Percentiles rank a stretch among this genome's conserved stretches.
phyloP scores from a whole-genome alignment of 2,329 filamentous ascomycete genomes.

The Claviceps sp. region DNA sequence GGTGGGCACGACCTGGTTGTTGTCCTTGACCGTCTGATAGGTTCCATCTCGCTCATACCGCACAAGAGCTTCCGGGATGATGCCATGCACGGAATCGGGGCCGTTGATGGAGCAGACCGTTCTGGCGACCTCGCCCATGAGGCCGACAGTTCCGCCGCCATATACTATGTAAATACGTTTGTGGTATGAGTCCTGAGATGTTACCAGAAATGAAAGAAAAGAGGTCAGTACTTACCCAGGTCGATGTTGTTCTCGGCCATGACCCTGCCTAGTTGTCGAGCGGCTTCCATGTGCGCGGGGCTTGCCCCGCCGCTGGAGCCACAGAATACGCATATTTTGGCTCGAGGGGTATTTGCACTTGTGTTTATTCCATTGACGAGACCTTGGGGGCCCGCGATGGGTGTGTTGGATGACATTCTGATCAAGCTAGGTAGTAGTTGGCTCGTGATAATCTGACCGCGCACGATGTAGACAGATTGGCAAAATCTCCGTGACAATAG shows the following conservation, averaged over 20 bases:
- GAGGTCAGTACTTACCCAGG: constrained; percentile 37
- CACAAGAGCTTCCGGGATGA: constrained; percentile 80
- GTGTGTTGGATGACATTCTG: constrained; percentile 7
- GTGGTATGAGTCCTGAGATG: background rate
- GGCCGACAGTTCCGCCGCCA: constrained; percentile 82
- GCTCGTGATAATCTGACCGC: background rate
- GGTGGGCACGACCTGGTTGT: constrained; percentile 47
- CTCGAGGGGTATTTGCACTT: constrained; percentile 16
- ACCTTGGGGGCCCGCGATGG: constrained; percentile 13
- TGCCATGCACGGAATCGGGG: constrained; percentile 72
- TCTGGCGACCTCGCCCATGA: constrained; percentile 90
- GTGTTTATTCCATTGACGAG: constrained; percentile 12
- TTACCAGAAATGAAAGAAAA: background rate
- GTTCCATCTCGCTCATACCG: constrained; percentile 58
- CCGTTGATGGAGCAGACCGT: constrained; percentile 75
- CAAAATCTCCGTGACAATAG: background rate
- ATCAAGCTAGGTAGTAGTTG: background rate
- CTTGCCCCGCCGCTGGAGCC: constrained; percentile 64
- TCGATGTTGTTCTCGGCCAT: constrained; percentile 67
- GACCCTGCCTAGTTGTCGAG: constrained; percentile 56
- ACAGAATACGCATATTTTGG: constrained; percentile 90
- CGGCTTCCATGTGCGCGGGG: constrained; percentile 64
- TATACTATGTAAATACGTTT: constrained; percentile 54
- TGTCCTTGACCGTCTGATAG: constrained; percentile 30
- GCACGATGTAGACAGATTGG: background rate